A percentile compares a stretch with the other conserved stretches of the same genome.
Evolutionary conservation across 1,284 basidiomycete species (phyloP).

Genomic region (Sporisorium reilianum): DNA sequence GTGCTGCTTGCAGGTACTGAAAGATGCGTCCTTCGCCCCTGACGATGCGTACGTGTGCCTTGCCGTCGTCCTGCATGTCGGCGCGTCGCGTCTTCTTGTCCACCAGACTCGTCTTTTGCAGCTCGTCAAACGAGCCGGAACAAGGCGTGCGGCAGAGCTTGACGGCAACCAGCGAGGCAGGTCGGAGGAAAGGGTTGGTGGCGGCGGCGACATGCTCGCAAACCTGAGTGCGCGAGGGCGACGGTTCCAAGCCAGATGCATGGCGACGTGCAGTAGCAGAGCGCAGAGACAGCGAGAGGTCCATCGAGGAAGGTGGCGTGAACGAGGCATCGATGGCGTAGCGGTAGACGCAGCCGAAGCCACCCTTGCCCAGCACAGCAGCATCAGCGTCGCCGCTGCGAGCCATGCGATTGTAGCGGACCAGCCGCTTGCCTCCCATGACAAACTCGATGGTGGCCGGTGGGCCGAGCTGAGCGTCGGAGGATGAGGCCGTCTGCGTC

Average conservation of each 20-base stretch:
- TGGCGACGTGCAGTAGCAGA: slow-evolving; percentile 16
- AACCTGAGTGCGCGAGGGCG: background rate
- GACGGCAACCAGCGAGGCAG: slow-evolving; percentile 55
- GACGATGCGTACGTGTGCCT: slow-evolving; percentile 53
- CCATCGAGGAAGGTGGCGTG: slow-evolving; percentile 43
- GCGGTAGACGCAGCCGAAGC: slow-evolving; percentile 53
- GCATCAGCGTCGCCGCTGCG: slow-evolving; percentile 35
- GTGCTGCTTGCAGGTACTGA: slow-evolving; percentile 50
- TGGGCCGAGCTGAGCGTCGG: slow-evolving; percentile 23
- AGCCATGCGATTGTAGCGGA: slow-evolving; percentile 43
- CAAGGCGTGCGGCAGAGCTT: slow-evolving; percentile 62
- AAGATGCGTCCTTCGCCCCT: slow-evolving; percentile 59
- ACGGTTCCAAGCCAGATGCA: slow-evolving; percentile 10
- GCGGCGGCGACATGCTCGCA: slow-evolving; percentile 5
- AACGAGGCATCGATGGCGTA: slow-evolving; percentile 51
- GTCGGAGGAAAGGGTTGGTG: slow-evolving; percentile 3
- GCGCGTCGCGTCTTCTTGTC: slow-evolving; percentile 39
- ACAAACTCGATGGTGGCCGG: slow-evolving; percentile 34
- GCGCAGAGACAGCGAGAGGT: slow-evolving; percentile 23
- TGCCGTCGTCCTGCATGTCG: slow-evolving; percentile 37
- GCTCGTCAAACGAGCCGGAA: slow-evolving; percentile 58
- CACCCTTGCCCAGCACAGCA: slow-evolving; percentile 45
- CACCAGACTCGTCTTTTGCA: slow-evolving; percentile 51
- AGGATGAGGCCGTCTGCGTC: slow-evolving; percentile 7
- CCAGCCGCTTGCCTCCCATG: slow-evolving; percentile 21